These are phyloP conservation scores for Tricholoma hemisulphureum DNA, from an alignment of 768 basidiomycete species.

Conservation along the genomic window DNA sequence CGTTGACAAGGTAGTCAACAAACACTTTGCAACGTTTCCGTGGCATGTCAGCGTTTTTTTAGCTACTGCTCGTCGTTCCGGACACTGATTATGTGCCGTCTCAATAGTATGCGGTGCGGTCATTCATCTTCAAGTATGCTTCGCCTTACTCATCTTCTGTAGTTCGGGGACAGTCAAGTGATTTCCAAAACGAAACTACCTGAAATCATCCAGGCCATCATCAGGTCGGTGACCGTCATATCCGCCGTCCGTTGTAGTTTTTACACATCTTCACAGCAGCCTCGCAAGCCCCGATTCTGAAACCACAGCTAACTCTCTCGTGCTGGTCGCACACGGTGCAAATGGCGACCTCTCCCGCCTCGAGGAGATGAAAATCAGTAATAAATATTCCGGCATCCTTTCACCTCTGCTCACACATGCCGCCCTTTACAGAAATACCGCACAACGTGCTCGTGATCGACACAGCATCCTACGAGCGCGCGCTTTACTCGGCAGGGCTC, in stretches of 20 bases:
- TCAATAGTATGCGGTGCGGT: slow-evolving; percentile 61
- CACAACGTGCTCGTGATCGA: slow-evolving; percentile 72
- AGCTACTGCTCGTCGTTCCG: not conserved
- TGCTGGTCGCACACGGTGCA: slow-evolving; percentile 65
- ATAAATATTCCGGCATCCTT: not conserved
- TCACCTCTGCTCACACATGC: not conserved
- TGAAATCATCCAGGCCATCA: slow-evolving; percentile 66
- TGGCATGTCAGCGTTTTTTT: slow-evolving; percentile 58
- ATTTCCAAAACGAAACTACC: slow-evolving; percentile 66
- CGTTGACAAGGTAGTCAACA: slow-evolving; percentile 62
- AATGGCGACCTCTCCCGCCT: slow-evolving; percentile 56
- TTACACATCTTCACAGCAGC: slow-evolving; percentile 44
- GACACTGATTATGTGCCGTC: not conserved
- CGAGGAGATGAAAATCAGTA: slow-evolving; percentile 81
- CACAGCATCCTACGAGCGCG: slow-evolving; percentile 59
- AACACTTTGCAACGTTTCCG: slow-evolving; percentile 59
- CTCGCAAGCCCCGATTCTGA: slow-evolving; percentile 77
- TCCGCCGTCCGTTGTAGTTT: not conserved
- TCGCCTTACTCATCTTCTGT: slow-evolving; percentile 11
- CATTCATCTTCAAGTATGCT: slow-evolving; percentile 1
- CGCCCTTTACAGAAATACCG: slow-evolving; percentile 54
- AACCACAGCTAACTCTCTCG: slow-evolving; percentile 63
- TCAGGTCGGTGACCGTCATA: slow-evolving; percentile 47
- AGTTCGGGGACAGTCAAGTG: slow-evolving; percentile 81
- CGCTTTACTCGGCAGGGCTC: slow-evolving; percentile 55